Evolutionary conservation across 2,329 filamentous ascomycete genomes (phyloP).

Genomic region (Arthroderma sp.): DNA sequence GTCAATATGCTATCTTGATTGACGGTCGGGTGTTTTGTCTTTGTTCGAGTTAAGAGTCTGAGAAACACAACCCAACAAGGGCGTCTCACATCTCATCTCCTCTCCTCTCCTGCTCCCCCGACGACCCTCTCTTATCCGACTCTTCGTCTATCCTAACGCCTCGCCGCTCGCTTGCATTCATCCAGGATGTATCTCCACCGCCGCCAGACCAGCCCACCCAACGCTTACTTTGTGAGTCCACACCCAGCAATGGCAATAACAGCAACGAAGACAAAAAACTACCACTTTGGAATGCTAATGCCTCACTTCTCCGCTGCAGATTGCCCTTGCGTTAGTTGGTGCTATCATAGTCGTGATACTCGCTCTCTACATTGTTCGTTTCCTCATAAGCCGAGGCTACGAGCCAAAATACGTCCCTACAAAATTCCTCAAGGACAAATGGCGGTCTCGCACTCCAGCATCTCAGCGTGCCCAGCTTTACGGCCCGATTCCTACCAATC

Average conservation of each 20-base stretch:
- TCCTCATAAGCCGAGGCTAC: constrained; percentile 30
- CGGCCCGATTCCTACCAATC: constrained; percentile 23
- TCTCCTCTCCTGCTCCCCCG: too few relatives aligned
- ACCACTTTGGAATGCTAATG: background rate
- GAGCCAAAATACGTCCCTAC: constrained; percentile 41
- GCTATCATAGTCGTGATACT: constrained; percentile 15
- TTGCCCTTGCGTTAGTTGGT: constrained; percentile 21
- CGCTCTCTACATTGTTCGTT: constrained; percentile 28
- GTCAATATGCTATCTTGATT: too few relatives aligned
- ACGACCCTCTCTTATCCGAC: too few relatives aligned
- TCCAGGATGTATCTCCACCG: too few relatives aligned
- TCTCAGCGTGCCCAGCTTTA: constrained; percentile 19
- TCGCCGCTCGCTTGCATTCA: too few relatives aligned
- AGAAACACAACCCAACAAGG: too few relatives aligned
- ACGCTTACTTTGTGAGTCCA: background rate
- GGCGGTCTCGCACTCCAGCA: constrained; percentile 37
- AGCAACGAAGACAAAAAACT: background rate
- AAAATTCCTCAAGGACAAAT: constrained; percentile 37
- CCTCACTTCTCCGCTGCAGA: background rate
- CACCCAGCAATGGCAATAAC: background rate
- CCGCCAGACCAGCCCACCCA: too few relatives aligned
- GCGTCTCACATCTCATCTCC: too few relatives aligned
- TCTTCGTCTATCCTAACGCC: too few relatives aligned
- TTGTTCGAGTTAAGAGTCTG: too few relatives aligned
- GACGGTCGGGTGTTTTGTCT: too few relatives aligned